Percentiles rank a stretch among this genome's conserved stretches.
Conservation (phyloP, 2,329 filamentous ascomycete genomes). For the Pyrenochaeta sp. region DNA sequence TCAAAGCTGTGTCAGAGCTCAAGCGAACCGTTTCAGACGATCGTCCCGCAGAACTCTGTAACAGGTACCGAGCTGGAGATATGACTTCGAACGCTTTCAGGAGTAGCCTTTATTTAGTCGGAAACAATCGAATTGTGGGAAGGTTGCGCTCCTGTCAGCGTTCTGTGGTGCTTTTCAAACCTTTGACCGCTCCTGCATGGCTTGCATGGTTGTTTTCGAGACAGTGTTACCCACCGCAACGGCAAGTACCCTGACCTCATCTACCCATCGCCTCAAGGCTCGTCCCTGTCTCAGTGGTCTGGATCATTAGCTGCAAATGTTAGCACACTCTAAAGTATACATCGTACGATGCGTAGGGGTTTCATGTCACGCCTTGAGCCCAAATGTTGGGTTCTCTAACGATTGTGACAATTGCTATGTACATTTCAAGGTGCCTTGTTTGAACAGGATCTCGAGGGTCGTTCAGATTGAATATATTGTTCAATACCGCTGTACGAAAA, state of each 20-base stretch:
- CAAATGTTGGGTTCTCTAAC: not conserved
- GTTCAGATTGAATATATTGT: not conserved
- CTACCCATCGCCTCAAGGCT: not conserved
- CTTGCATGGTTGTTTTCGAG: slow-evolving; percentile 13
- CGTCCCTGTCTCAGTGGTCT: not conserved
- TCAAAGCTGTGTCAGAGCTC: slow-evolving; percentile 20
- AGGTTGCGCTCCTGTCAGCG: slow-evolving; percentile 16
- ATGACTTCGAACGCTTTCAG: slow-evolving; percentile 14
- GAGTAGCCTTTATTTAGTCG: slow-evolving; percentile 9
- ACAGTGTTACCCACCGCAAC: slow-evolving; percentile 22
- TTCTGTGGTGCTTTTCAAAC: slow-evolving; percentile 24
- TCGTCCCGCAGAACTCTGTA: slow-evolving; percentile 12
- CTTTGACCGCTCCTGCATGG: slow-evolving; percentile 12
- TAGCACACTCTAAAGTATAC: not conserved
- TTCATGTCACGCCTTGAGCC: not conserved
- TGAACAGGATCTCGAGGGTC: not conserved
- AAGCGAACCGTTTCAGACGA: slow-evolving; percentile 21
- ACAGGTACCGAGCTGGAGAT: slow-evolving; percentile 9
- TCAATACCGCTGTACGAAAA: not conserved
- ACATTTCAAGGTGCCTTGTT: not conserved
- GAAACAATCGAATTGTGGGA: not conserved
- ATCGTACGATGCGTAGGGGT: not conserved
- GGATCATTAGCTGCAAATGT: not conserved
- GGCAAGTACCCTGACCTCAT: slow-evolving; percentile 1
- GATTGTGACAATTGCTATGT: not conserved